Conservation (phyloP, 768 basidiomycete genomes). For the Mycena pura region DNA sequence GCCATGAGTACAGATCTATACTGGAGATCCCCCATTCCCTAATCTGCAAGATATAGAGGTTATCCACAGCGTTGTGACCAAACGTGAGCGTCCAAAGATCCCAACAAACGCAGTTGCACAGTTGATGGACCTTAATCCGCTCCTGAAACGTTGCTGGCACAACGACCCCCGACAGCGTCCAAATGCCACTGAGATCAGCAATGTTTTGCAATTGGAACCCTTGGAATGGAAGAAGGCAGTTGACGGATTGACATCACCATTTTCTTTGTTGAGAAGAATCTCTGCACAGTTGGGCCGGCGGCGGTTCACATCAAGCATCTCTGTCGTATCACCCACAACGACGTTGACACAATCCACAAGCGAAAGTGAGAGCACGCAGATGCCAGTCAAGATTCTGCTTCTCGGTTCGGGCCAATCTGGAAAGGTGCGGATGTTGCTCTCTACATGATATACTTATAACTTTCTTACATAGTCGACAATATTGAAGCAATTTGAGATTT, state of each 20-base stretch:
- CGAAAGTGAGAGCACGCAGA: neutral
- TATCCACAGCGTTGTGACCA: slow-evolving; percentile 1
- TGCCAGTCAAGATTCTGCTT: slow-evolving; percentile 1
- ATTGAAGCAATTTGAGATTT: slow-evolving; percentile 4
- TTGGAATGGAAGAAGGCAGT: slow-evolving; percentile 9
- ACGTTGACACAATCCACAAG: slow-evolving; percentile 8
- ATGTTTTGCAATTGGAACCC: slow-evolving; percentile 3
- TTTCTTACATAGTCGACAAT: neutral
- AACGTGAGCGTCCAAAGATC: slow-evolving; percentile 1
- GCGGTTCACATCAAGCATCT: neutral
- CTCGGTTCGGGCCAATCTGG: slow-evolving; percentile 1
- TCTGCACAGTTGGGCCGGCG: slow-evolving; percentile 1
- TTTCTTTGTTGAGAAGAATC: neutral
- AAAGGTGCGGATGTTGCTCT: slow-evolving; percentile 1
- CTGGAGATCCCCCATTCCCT: slow-evolving; percentile 4
- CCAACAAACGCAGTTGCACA: neutral
- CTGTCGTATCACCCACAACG: neutral
- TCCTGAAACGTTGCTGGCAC: slow-evolving; percentile 6
- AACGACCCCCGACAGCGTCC: neutral
- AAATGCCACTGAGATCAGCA: slow-evolving; percentile 5
- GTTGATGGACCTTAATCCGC: slow-evolving; percentile 1
- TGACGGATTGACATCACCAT: neutral
- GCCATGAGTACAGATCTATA: slow-evolving; percentile 3
- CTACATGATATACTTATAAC: neutral
- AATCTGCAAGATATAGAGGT: slow-evolving; percentile 1